phyloP scores from a whole-genome alignment of 116 monocot species.

The Trichopus zeylanicus region DNA sequence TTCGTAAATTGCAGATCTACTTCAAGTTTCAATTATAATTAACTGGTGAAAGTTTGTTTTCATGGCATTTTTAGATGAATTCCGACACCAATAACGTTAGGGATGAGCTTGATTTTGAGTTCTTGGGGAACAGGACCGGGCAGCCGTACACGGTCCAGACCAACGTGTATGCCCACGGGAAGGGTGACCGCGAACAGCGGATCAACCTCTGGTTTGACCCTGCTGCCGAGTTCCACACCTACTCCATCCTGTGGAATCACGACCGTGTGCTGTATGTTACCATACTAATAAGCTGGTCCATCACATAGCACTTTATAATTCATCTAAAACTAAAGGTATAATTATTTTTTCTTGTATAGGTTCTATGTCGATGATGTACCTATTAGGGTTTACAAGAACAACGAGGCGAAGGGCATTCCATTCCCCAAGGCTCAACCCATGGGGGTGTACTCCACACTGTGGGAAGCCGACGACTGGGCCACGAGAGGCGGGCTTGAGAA shows the following conservation, averaged over 20 bases:
- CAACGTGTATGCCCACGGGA: constrained; percentile 47
- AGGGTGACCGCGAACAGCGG: constrained; percentile 36
- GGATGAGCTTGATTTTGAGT: constrained; percentile 65
- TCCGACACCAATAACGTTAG: constrained; percentile 20
- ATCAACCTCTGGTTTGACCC: constrained; percentile 54
- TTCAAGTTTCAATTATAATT: no score
- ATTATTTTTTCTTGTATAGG: constrained; percentile 3
- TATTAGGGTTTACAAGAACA: constrained; percentile 39
- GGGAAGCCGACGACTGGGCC: constrained; percentile 42
- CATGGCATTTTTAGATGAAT: constrained; percentile 17
- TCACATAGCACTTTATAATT: no score
- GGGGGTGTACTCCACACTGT: constrained; percentile 41
- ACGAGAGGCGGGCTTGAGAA: constrained; percentile 31
- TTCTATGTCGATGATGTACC: constrained; percentile 32
- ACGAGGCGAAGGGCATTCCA: constrained; percentile 20
- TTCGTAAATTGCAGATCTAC: no score
- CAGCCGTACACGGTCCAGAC: constrained; percentile 56
- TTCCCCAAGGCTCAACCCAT: constrained; percentile 36
- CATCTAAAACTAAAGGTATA: no score
- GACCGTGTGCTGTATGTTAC: constrained; percentile 20
- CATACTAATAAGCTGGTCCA: no score
- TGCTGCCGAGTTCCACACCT: constrained; percentile 23
- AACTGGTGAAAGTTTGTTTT: no score
- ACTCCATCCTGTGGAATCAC: constrained; percentile 38
- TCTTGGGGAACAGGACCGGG: constrained; percentile 52